phyloP scores from a whole-genome alignment of 192 early-diverging fungal species.

The Entomortierella beljakovae region DNA sequence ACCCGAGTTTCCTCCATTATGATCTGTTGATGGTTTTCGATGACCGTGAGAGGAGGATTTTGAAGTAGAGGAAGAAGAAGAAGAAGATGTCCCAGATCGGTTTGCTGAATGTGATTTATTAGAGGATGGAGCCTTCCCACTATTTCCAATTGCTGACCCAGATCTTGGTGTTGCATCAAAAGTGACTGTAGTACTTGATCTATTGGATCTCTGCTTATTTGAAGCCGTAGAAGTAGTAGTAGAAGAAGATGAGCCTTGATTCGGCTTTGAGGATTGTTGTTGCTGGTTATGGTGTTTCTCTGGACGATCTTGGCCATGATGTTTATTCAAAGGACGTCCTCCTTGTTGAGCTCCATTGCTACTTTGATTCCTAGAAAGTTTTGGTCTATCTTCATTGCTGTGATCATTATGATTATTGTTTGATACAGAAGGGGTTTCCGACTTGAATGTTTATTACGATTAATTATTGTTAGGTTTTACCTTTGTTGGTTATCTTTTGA shows the following conservation, averaged over 20 bases:
- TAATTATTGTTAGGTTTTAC: background rate
- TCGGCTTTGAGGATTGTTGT: background rate
- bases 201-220: background rate
- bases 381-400: slow-evolving; percentile 5
- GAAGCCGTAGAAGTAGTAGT: background rate
- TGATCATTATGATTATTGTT: background rate
- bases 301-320: slow-evolving; percentile 6
- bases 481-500: background rate
- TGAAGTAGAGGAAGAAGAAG: no score
- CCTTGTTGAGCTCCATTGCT: slow-evolving; percentile 2
- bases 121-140: background rate
- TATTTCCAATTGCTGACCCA: background rate
- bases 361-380: background rate
- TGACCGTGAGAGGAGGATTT: slow-evolving; percentile 8
- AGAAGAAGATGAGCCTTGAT: background rate
- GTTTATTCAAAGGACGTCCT: slow-evolving; percentile 35
- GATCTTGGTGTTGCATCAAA: background rate
- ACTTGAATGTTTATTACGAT: background rate
- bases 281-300: background rate
- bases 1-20: background rate
- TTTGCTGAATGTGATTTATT: background rate
- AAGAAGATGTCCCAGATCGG: slow-evolving; percentile 26
- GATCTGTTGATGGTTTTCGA: slow-evolving; percentile 20
- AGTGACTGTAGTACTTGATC: background rate
- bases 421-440: background rate